Evolutionary conservation across 441 rosid species (phyloP).

Genomic region (Isatis lusitanica): DNA sequence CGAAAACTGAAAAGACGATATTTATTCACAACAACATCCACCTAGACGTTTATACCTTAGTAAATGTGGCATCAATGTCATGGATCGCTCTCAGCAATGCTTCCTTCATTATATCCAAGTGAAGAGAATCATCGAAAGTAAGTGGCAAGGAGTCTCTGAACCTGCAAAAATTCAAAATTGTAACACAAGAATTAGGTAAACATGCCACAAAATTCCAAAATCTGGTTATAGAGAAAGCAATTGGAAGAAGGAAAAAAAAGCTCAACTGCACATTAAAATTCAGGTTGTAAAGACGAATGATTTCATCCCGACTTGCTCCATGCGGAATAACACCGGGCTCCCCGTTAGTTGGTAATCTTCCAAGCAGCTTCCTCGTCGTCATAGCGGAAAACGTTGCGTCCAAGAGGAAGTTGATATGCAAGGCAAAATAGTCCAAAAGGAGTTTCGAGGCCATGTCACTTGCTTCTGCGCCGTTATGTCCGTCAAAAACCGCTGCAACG

Average conservation of each 20-base stretch:
- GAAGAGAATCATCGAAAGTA: constrained; percentile 67
- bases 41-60: constrained; percentile 61
- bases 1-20: constrained; percentile 13
- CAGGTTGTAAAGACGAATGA: constrained; percentile 45
- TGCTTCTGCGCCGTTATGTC: constrained; percentile 97
- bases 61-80: constrained; percentile 84
- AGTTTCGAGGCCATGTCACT: constrained; percentile 96
- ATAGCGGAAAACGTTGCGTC: constrained; percentile 70
- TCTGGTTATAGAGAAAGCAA: neutral
- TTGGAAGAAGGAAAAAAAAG: neutral
- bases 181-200: neutral
- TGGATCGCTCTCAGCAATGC: constrained; percentile 86
- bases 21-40: neutral
- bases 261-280: constrained; percentile 55
- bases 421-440: constrained; percentile 79
- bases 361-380: constrained; percentile 48
- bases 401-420: constrained; percentile 88
- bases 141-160: constrained; percentile 50
- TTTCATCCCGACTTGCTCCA: constrained; percentile 49
- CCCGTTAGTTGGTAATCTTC: constrained; percentile 47
- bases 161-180: constrained; percentile 46
- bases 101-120: constrained; percentile 78
- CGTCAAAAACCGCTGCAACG: constrained; percentile 87
- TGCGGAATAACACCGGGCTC: constrained; percentile 50
- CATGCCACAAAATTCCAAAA: neutral